Base-by-base conservation (phyloP, 306 rosid genomes). In the Macrotyloma uniflorum region DNA sequence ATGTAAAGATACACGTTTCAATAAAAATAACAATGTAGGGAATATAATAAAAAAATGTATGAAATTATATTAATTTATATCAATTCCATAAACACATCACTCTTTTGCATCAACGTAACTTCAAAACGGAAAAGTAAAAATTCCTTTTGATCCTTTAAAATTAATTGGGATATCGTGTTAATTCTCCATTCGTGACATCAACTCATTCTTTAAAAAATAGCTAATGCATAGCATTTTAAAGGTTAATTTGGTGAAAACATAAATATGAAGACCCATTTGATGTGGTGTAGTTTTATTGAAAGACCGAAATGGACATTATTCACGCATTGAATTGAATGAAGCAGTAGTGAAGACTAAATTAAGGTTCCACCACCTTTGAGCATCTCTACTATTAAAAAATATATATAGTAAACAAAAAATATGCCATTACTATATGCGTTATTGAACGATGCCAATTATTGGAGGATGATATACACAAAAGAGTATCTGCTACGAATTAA, bases 401-500 rank as follows among this genome's bases (percentile, higher is more conserved):
- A 38, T 8, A 9, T 38, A 8, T 47, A 43, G 26, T 38, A 32
- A 45, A 54, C 55, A 6, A 64, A 79, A 74, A 19, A 22, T 15
- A 51, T 18, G 46, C 18, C 2, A 40, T 65, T 51, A n/a, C 49
- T 61, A 30, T 30, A 35, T 22, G 80, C 43, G 35, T 40, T 40
- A 32, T 68, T 64, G 64, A 57, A 80, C 67, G 23, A 24, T 40
- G 72, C 42, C 30, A 22, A 69, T 80, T 69, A 67, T 82, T 65
- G 74, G 50, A 71, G 77, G 45, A 80, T 75, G 43, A 9, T 38
- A 38, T 35, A 33, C 9, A 87, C 82, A 69, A 58, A 66, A 64
- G 65, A 70, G 78, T 63, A 82, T 74, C 78, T 36, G 61, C 65
- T 75, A 74, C 18, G 42, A 70, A 75, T 58, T 76, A 84, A 86